Conservation (phyloP, 225 moss, liverwort and hornwort species). For the Bryum argenteum region DNA sequence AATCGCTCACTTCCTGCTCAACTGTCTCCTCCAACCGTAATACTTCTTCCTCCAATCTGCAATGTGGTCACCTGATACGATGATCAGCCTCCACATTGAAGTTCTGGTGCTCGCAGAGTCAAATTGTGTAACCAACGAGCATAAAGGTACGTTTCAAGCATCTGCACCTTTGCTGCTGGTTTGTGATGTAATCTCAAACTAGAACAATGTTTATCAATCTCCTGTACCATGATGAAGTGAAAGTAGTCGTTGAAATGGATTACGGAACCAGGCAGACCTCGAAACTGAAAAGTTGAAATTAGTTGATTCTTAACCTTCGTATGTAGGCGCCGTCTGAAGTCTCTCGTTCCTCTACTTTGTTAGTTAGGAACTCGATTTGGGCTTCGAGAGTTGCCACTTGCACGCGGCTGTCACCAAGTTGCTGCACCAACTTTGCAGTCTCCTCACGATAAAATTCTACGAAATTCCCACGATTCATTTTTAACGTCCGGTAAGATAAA, state of each 20-base stretch:
- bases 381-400: conserved; percentile 82
- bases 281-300: background rate
- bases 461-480: conserved; percentile 14
- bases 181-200: background rate
- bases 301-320: conserved; percentile 53
- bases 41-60: conserved; percentile 73
- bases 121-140: background rate
- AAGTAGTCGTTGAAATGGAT: conserved; percentile 10
- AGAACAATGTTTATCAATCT: background rate
- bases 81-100: background rate
- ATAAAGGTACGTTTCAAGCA: background rate
- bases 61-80: conserved; percentile 4
- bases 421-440: conserved; percentile 73
- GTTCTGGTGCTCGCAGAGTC: background rate
- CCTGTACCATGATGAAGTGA: background rate
- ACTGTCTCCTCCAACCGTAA: conserved; percentile 50
- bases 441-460: conserved; percentile 75
- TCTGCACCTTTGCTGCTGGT: background rate
- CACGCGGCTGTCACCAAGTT: conserved; percentile 84
- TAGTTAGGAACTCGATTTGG: conserved; percentile 59
- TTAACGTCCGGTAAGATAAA: background rate
- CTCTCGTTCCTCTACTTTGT: conserved; percentile 58
- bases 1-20: conserved; percentile 48
- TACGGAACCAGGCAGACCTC: background rate
- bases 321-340: conserved; percentile 52